Conservation (phyloP, 371 early-diverging fungal species). For the Basidiobolus meristosporus region DNA sequence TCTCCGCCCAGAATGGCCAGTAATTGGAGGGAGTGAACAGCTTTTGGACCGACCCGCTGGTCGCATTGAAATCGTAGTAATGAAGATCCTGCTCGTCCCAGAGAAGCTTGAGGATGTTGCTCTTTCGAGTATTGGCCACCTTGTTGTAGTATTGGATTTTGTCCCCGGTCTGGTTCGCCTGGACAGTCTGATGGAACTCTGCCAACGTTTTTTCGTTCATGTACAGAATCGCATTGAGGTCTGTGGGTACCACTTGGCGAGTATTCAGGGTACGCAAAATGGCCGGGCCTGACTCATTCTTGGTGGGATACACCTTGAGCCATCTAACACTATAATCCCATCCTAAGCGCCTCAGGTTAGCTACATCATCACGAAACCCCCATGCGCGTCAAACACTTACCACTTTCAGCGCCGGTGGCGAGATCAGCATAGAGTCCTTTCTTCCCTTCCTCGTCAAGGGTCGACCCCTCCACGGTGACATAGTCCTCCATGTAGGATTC, state of each 20-base stretch:
- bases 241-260: conserved; percentile 53
- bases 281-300: conserved; percentile 1
- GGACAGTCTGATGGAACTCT: conserved; percentile 17
- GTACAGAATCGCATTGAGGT: conserved; percentile 72
- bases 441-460: conserved; percentile 9
- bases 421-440: conserved; percentile 34
- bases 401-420: conserved; percentile 73
- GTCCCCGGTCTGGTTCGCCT: conserved; percentile 3
- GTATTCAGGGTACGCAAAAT: conserved; percentile 31
- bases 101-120: conserved; percentile 13
- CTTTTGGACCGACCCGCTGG: background rate
- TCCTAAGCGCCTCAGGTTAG: background rate
- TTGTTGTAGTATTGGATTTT: conserved; percentile 5
- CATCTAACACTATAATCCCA: background rate
- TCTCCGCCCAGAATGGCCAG: conserved; percentile 14
- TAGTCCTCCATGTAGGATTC: conserved; percentile 63
- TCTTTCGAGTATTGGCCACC: conserved; percentile 6
- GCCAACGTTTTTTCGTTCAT: conserved; percentile 37
- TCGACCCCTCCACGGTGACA: conserved; percentile 17
- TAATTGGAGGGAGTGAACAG: conserved; percentile 2
- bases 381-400: conserved; percentile 92
- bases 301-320: background rate
- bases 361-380: conserved; percentile 47
- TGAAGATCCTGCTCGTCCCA: conserved; percentile 10
- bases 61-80: conserved; percentile 17